Evolutionary conservation across 345 rosid species (phyloP), one percentile per base, ranked within the genome.

Genomic region (Gossypium stocksii): DNA sequence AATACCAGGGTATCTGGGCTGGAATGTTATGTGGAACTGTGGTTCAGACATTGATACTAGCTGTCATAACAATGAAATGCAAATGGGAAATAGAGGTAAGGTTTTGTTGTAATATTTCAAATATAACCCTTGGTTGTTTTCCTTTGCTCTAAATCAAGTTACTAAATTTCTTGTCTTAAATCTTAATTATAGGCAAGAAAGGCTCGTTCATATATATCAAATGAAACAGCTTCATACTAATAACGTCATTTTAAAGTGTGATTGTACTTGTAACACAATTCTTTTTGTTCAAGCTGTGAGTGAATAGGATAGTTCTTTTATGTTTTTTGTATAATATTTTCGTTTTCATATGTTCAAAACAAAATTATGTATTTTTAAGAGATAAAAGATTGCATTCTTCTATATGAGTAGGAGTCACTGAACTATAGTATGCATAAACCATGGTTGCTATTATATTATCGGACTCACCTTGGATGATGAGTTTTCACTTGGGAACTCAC

Each of bases 21-120:
- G 91, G 91, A 72, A 78, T 84, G 91, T 58, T 87, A 0, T 22
- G 73, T 54, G 91, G 87, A 80, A 86, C 86, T 34, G 83, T 82
- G 60, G 80, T 83, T 66, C 87, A 87, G 70, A 87, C 88, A 10
- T 72, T 80, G 69, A 73, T 81, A 57, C 79, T 86, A 54, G 43
- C 69, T 53, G 70, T 82, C 68, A 76, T 87, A 59, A 84, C 89
- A 71, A 9, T 80, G 45, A 82, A 71, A 80, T 81, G 77, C 29
- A 76, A 84, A 34, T 86, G 89, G 86, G 81, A 84, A 66, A 77
- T n/a, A 43, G 83, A 81, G 87, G 87, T 84, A 78, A 75, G 23
- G 61, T 57, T 74, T 9, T 6, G 44, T n/a, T 16, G 44, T n/a
- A 20, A 69, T 25, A 49, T 49, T 12, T n/a, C 12, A 16, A 10